Evolutionary conservation across 163 green algal species (phyloP).

Genomic region (Scenedesmus sp.): DNA sequence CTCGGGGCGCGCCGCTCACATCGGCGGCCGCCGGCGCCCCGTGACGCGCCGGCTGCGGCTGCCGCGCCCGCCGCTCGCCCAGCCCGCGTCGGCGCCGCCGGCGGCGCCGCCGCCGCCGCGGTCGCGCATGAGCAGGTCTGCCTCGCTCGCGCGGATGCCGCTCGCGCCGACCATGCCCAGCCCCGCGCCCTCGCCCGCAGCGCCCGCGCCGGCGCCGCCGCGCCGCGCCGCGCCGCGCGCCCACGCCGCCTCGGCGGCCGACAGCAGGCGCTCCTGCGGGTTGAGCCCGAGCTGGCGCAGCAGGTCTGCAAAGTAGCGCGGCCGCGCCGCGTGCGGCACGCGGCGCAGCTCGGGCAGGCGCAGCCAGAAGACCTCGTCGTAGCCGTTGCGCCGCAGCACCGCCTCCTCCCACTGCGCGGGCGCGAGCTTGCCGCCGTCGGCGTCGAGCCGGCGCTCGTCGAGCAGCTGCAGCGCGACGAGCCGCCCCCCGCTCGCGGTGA

Average conservation of each 20-base stretch:
- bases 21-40: no score
- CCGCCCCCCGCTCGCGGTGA: constrained; percentile 16
- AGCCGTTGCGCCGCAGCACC: constrained; percentile 32
- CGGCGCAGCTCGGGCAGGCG: constrained; percentile 7
- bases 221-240: neutral
- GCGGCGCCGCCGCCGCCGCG: neutral
- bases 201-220: neutral
- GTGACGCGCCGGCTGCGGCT: constrained; percentile 17
- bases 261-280: constrained; percentile 12
- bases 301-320: constrained; percentile 26
- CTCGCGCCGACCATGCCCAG: neutral
- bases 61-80: constrained; percentile 5
- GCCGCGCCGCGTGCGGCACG: neutral
- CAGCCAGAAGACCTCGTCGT: constrained; percentile 24
- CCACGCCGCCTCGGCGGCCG: constrained; percentile 19
- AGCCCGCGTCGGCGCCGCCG: neutral
- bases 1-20: no score
- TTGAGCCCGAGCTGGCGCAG: constrained; percentile 25
- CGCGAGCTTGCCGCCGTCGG: constrained; percentile 24
- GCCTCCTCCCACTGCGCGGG: constrained; percentile 20
- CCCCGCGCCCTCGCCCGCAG: neutral
- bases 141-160: constrained; percentile 20
- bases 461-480: constrained; percentile 28
- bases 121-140: constrained; percentile 33
- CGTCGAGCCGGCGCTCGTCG: neutral